These are phyloP conservation scores for Aspergillus brunneoviolaceus DNA, from an alignment of 2,329 filamentous ascomycete genomes.

Conservation along the genomic window DNA sequence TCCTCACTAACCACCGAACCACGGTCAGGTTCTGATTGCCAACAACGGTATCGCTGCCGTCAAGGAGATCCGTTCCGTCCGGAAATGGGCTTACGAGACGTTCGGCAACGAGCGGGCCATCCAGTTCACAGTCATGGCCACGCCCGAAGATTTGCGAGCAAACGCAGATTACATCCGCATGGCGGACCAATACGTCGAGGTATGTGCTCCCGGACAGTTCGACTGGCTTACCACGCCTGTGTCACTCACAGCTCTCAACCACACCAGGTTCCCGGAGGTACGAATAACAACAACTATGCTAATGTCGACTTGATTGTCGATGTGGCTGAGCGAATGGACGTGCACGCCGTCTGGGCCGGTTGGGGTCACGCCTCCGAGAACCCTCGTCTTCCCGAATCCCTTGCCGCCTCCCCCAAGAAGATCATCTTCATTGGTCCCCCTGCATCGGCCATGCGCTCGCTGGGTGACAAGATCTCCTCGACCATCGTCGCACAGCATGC, in stretches of 20 bases:
- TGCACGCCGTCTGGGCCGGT: slow-evolving; percentile 98
- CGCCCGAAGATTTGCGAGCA: slow-evolving; percentile 92
- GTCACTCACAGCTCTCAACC: neutral
- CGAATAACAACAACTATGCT: slow-evolving; percentile 99
- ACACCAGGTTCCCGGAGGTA: slow-evolving; percentile 80
- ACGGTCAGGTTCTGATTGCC: slow-evolving; percentile 81
- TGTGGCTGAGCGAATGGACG: slow-evolving; percentile 96
- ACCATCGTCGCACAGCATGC: slow-evolving; percentile 99
- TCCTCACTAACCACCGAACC: slow-evolving; percentile 9
- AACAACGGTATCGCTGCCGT: slow-evolving; percentile 99
- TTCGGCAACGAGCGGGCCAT: slow-evolving; percentile 98
- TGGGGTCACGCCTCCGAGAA: slow-evolving; percentile 99
- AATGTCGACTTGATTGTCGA: slow-evolving; percentile 99
- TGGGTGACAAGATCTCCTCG: slow-evolving; percentile 99
- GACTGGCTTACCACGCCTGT: neutral
- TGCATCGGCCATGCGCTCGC: slow-evolving; percentile 95
- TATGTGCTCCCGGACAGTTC: slow-evolving; percentile 32
- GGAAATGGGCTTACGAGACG: slow-evolving; percentile 99
- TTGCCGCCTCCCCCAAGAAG: slow-evolving; percentile 95
- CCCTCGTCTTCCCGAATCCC: slow-evolving; percentile 91
- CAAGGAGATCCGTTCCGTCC: slow-evolving; percentile 97
- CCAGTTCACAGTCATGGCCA: slow-evolving; percentile 99
- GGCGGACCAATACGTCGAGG: slow-evolving; percentile 98
- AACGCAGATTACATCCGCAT: slow-evolving; percentile 99
- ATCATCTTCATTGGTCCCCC: slow-evolving; percentile 99